These are phyloP conservation scores for Cladochytrium replicatum DNA, from an alignment of 192 early-diverging fungal species.

Conservation along the genomic window DNA sequence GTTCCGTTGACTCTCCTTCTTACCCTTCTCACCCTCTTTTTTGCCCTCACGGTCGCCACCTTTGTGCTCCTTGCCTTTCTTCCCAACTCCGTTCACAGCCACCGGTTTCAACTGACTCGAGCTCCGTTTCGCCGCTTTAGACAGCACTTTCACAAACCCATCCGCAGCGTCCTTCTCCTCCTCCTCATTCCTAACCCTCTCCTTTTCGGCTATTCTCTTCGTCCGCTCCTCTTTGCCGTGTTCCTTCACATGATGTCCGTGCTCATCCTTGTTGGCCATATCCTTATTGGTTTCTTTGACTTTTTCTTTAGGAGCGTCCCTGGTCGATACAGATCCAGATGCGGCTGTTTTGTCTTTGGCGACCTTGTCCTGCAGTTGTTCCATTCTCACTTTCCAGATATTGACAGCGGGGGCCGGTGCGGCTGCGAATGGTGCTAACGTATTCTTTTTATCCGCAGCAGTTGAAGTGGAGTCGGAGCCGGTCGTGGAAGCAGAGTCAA, in stretches of 20 bases:
- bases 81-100: too few species aligned
- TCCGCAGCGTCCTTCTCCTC: slow-evolving; percentile 27
- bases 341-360: too few species aligned
- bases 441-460: too few species aligned
- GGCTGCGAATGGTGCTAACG: too few species aligned
- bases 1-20: too few species aligned
- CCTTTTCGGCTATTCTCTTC: slow-evolving; percentile 10
- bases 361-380: slow-evolving; percentile 19
- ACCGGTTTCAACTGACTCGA: too few species aligned
- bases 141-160: slow-evolving; percentile 28
- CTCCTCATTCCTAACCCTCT: slow-evolving; percentile 20
- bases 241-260: neutral
- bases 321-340: neutral
- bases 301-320: neutral
- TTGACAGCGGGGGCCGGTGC: slow-evolving; percentile 20
- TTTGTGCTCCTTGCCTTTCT: too few species aligned
- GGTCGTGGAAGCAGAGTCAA: too few species aligned
- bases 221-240: slow-evolving; percentile 8
- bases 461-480: too few species aligned
- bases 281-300: neutral
- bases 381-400: slow-evolving; percentile 43
- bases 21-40: too few species aligned
- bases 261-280: neutral
- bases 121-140: slow-evolving; percentile 9
- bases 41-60: too few species aligned